These are phyloP conservation scores for Aspergillus sp. DNA, from an alignment of 2,329 filamentous ascomycete species.

Conservation along the genomic window DNA sequence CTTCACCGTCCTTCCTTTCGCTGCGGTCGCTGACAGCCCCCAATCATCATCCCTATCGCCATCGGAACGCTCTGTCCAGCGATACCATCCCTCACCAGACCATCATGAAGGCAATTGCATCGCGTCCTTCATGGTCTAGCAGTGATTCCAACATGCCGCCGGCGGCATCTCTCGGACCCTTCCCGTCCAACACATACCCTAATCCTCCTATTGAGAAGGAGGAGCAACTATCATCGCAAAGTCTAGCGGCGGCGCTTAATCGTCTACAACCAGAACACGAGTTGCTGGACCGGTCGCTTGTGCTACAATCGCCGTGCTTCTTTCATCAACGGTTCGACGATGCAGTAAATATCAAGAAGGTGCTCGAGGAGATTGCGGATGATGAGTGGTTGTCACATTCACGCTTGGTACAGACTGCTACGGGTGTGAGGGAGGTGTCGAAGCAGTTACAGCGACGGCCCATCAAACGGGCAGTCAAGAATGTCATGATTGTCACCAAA, in stretches of 20 bases:
- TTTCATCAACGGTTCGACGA: constrained; percentile 97
- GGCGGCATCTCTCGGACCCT: constrained; percentile 56
- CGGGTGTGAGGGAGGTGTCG: constrained; percentile 87
- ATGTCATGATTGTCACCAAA: constrained; percentile 98
- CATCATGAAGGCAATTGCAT: constrained; percentile 73
- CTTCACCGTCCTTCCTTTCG: constrained; percentile 25
- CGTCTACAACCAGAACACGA: constrained; percentile 39
- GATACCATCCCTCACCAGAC: constrained; percentile 71
- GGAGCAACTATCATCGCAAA: constrained; percentile 46
- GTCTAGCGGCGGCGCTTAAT: constrained; percentile 55
- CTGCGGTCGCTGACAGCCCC: constrained; percentile 23
- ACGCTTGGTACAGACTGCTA: constrained; percentile 88
- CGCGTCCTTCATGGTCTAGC: constrained; percentile 49
- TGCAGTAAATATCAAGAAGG: constrained; percentile 87
- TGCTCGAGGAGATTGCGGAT: constrained; percentile 87
- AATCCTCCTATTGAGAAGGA: constrained; percentile 21
- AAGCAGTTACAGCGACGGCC: constrained; percentile 89
- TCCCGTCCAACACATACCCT: constrained; percentile 34
- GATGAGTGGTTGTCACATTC: constrained; percentile 88
- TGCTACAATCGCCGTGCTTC: constrained; percentile 88
- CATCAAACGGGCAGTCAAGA: constrained; percentile 83
- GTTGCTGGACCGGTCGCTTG: constrained; percentile 47
- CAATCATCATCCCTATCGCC: constrained; percentile 26
- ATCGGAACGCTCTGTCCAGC: constrained; percentile 50
- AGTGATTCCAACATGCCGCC: constrained; percentile 53